Conservation (phyloP, 176 grass and related monocot species). For the Triticum urartu region DNA sequence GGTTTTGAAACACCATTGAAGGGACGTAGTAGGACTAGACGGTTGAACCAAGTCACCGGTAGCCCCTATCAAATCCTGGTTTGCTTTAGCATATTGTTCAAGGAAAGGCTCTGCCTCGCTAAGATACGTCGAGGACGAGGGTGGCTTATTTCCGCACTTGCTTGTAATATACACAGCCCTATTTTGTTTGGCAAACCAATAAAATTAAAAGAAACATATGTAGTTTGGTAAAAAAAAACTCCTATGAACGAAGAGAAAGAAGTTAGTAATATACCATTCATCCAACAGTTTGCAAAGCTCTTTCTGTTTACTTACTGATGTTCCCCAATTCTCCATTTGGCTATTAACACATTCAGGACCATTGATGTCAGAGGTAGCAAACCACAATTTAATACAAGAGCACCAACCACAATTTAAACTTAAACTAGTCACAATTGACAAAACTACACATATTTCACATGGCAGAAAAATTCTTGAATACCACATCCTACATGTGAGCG, state of each 20-base stretch:
- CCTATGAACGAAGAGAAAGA: background rate
- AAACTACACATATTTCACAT: background rate
- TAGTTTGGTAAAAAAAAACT: background rate
- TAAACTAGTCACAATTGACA: background rate
- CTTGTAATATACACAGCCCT: conserved; percentile 80
- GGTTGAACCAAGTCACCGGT: background rate
- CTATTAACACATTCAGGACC: conserved; percentile 41
- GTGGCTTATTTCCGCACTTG: conserved; percentile 63
- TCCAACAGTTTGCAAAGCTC: conserved; percentile 92
- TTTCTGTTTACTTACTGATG: conserved; percentile 68
- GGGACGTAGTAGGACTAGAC: background rate
- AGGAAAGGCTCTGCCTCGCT: conserved; percentile 94
- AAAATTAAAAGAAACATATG: conserved; percentile 8
- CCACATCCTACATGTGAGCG: background rate
- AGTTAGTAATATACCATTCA: conserved; percentile 66
- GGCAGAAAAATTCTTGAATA: background rate
- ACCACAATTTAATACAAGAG: background rate
- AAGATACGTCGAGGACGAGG: conserved; percentile 65
- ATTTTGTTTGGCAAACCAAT: conserved; percentile 4
- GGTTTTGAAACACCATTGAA: background rate
- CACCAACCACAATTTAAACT: background rate
- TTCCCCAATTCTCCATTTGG: conserved; percentile 86
- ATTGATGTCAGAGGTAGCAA: conserved; percentile 23
- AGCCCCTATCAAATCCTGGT: background rate
- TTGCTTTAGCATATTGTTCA: conserved; percentile 67